Percentiles rank a stretch among this genome's conserved stretches.
phyloP scores from a whole-genome alignment of 2,329 filamentous ascomycete species.

The Hysterium pulicare region DNA sequence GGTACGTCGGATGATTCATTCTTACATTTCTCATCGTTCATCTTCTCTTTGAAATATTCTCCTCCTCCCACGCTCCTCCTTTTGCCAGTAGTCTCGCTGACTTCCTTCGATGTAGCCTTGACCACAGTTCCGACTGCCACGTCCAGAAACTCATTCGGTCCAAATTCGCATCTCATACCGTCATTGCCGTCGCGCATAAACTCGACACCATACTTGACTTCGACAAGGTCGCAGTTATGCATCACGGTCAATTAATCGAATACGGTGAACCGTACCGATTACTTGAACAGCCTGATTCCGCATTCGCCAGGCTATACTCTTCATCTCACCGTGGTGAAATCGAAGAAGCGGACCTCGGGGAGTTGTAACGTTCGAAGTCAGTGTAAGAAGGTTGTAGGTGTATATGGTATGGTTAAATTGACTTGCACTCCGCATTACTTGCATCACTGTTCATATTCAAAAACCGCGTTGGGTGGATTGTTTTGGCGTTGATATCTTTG shows the following conservation, averaged over 20 bases:
- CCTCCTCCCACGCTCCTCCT: neutral
- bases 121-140: conserved; percentile 54
- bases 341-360: neutral
- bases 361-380: too few relatives aligned
- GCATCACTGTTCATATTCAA: too few relatives aligned
- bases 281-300: conserved; percentile 15
- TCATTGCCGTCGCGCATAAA: conserved; percentile 57
- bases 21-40: neutral
- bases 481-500: too few relatives aligned
- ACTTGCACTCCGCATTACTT: too few relatives aligned
- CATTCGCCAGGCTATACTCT: conserved; percentile 1
- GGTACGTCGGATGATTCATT: too few relatives aligned
- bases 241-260: conserved; percentile 49
- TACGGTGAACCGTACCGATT: conserved; percentile 28
- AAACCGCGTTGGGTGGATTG: too few relatives aligned
- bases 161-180: conserved; percentile 55
- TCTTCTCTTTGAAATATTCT: neutral
- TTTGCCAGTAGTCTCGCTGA: too few relatives aligned
- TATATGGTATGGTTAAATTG: too few relatives aligned
- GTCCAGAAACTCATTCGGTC: conserved; percentile 57
- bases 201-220: conserved; percentile 55
- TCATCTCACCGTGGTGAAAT: neutral
- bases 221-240: conserved; percentile 52
- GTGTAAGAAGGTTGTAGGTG: too few relatives aligned
- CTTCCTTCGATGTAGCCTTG: conserved; percentile 44